Conservation (phyloP, 257 asterid genomes). For the Verbena officinalis region DNA sequence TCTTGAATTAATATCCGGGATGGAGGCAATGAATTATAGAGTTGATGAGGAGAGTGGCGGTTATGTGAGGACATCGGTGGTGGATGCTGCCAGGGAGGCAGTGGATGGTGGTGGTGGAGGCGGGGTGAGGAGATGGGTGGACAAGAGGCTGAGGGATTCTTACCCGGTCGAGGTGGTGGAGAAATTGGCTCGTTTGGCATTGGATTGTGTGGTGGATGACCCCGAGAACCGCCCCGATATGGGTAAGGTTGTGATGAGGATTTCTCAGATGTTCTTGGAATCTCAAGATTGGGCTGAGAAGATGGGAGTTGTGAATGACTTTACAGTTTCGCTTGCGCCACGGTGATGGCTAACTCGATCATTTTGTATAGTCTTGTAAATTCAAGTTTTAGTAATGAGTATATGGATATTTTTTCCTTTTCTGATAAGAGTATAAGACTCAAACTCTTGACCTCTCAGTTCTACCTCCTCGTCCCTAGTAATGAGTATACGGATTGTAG, state of each 20-base stretch:
- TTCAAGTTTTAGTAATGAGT: background rate
- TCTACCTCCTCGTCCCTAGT: too few species aligned
- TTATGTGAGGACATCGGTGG: slow-evolving; percentile 67
- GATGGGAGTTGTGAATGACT: slow-evolving; percentile 44
- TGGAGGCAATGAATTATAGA: slow-evolving; percentile 67
- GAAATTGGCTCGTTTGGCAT: slow-evolving; percentile 60
- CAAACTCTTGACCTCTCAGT: too few species aligned
- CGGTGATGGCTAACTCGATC: slow-evolving; percentile 33
- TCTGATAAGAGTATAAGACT: too few species aligned
- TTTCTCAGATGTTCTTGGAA: slow-evolving; percentile 80
- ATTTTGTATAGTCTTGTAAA: background rate
- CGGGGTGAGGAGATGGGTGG: slow-evolving; percentile 47
- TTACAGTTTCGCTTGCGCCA: slow-evolving; percentile 51
- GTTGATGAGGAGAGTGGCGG: slow-evolving; percentile 67
- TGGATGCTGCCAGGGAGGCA: slow-evolving; percentile 69
- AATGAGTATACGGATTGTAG: background rate
- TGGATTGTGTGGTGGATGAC: slow-evolving; percentile 74
- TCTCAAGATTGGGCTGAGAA: slow-evolving; percentile 77
- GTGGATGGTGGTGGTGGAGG: slow-evolving; percentile 60
- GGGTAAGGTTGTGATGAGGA: slow-evolving; percentile 65
- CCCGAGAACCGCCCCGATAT: slow-evolving; percentile 74
- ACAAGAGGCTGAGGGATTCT: slow-evolving; percentile 76
- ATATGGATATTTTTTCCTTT: too few species aligned
- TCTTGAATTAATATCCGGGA: slow-evolving; percentile 79
- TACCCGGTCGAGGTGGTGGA: slow-evolving; percentile 84